Evolutionary conservation across 345 rosid species (phyloP).

Genomic region (Carallia brachiata): DNA sequence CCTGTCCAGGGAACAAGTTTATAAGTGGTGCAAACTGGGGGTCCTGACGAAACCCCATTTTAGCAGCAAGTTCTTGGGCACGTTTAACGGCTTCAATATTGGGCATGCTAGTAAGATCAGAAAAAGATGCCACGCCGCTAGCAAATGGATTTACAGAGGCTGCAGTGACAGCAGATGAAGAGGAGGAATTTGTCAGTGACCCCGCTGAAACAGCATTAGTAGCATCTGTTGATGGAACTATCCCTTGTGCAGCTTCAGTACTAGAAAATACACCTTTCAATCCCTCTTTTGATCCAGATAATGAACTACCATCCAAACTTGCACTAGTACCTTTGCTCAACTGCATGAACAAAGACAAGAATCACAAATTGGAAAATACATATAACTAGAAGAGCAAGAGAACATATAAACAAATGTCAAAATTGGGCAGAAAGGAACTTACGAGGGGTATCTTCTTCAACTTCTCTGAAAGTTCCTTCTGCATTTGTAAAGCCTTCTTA

Average conservation of each 20-base stretch:
- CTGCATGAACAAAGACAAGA: conserved; percentile 37
- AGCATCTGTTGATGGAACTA: conserved; percentile 22
- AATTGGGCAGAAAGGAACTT: conserved; percentile 18
- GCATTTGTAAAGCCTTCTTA: conserved; percentile 73
- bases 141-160: conserved; percentile 38
- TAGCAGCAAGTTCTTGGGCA: conserved; percentile 86
- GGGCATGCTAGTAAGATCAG: conserved; percentile 42
- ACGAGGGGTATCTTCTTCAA: conserved; percentile 66
- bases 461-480: conserved; percentile 65
- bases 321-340: conserved; percentile 43
- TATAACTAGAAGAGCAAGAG: background rate
- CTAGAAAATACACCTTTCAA: conserved; percentile 6
- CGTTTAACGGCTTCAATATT: conserved; percentile 84
- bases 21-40: conserved; percentile 68
- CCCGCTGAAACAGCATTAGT: conserved; percentile 30
- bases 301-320: conserved; percentile 39
- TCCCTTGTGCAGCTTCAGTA: conserved; percentile 24
- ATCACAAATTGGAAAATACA: background rate
- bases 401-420: too few species aligned
- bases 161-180: conserved; percentile 20
- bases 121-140: conserved; percentile 29
- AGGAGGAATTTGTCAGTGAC: conserved; percentile 27
- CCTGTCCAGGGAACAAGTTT: conserved; percentile 73
- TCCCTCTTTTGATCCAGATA: conserved; percentile 25
- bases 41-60: conserved; percentile 82